Percentiles rank a stretch among this genome's conserved stretches.
phyloP scores from a whole-genome alignment of 495 filamentous ascomycete species.

The Talaromyces proteolyticus region DNA sequence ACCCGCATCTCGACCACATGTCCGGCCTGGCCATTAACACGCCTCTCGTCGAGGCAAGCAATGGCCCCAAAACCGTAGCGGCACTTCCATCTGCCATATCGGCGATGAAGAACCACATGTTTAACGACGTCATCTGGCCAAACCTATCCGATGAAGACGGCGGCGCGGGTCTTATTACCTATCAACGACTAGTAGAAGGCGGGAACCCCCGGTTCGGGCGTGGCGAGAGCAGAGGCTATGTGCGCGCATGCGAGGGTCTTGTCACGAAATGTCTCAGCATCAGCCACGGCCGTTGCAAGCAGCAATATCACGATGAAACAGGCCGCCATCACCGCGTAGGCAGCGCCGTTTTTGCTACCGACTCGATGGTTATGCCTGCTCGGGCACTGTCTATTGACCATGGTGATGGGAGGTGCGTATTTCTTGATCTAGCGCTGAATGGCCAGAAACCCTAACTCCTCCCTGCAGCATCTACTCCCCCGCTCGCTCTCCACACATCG shows the following conservation, averaged over 20 bases:
- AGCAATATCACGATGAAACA: conserved; percentile 44
- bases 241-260: conserved; percentile 78
- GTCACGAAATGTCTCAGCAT: conserved; percentile 71
- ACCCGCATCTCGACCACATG: conserved; percentile 92
- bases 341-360: conserved; percentile 33
- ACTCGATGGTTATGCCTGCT: conserved; percentile 22
- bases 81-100: conserved; percentile 79
- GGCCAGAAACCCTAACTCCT: too few relatives aligned
- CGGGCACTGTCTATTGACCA: conserved; percentile 25
- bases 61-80: conserved; percentile 73
- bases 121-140: conserved; percentile 97
- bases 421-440: not conserved
- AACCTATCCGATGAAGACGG: conserved; percentile 95
- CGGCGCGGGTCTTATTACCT: conserved; percentile 86
- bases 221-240: conserved; percentile 70
- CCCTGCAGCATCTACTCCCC: conserved; percentile 28
- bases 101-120: conserved; percentile 88
- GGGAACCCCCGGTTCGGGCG: conserved; percentile 74
- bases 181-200: conserved; percentile 81
- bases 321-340: conserved; percentile 55
- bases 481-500: conserved; percentile 20
- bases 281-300: conserved; percentile 83
- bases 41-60: conserved; percentile 67
- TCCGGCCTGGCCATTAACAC: conserved; percentile 90
- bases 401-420: conserved; percentile 24